phyloP scores from a whole-genome alignment of 2,329 filamentous ascomycete genomes.

The Phialophora tarda region DNA sequence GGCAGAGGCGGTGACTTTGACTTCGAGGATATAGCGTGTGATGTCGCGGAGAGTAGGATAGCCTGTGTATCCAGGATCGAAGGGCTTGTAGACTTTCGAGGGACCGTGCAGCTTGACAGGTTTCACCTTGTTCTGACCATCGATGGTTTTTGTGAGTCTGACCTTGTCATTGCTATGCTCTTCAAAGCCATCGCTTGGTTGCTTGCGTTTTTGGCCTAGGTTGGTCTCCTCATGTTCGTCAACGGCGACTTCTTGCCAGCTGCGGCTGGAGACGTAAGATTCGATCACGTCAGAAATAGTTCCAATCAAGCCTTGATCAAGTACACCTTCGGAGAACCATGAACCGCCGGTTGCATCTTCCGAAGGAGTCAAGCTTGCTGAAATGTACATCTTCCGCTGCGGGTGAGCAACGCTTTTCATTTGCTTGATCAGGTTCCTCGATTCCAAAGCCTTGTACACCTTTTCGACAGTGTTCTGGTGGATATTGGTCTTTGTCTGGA shows the following conservation, averaged over 20 bases:
- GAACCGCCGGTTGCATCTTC: slow-evolving; percentile 91
- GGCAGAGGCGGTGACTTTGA: slow-evolving; percentile 66
- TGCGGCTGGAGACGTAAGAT: slow-evolving; percentile 72
- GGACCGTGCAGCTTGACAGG: slow-evolving; percentile 41
- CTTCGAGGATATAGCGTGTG: slow-evolving; percentile 72
- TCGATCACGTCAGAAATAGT: slow-evolving; percentile 67
- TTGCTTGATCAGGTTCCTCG: slow-evolving; percentile 79
- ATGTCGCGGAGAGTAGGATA: slow-evolving; percentile 85
- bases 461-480: slow-evolving; percentile 83
- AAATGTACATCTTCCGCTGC: slow-evolving; percentile 95
- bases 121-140: slow-evolving; percentile 37
- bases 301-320: slow-evolving; percentile 87
- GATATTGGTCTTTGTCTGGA: slow-evolving; percentile 79
- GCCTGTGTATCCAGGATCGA: slow-evolving; percentile 68
- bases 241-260: slow-evolving; percentile 61
- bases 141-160: slow-evolving; percentile 30
- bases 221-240: slow-evolving; percentile 31
- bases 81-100: slow-evolving; percentile 54
- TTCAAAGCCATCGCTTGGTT: slow-evolving; percentile 43
- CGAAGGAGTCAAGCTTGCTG: slow-evolving; percentile 79
- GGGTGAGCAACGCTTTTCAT: slow-evolving; percentile 93
- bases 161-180: slow-evolving; percentile 32
- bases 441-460: slow-evolving; percentile 81
- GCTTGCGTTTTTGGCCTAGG: slow-evolving; percentile 47
- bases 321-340: slow-evolving; percentile 90